A percentile compares a stretch with the other conserved stretches of the same genome.
These are phyloP conservation scores for Lactarius sp. DNA, from an alignment of 768 basidiomycete genomes.

Conservation along the genomic window DNA sequence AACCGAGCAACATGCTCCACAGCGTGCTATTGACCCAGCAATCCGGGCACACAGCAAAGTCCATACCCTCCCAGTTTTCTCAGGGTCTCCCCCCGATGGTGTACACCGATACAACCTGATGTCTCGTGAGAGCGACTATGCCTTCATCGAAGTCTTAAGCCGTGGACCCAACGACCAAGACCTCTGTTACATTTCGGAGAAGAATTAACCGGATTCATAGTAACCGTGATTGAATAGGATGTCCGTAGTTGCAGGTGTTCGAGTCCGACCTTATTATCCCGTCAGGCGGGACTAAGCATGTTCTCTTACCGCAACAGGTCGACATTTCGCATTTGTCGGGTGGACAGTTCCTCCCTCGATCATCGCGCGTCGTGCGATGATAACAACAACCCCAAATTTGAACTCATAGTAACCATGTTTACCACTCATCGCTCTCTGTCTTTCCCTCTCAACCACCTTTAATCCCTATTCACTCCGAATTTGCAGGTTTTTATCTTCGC, in stretches of 20 bases:
- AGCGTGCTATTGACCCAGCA: neutral
- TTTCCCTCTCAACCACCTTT: neutral
- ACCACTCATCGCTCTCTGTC: no score
- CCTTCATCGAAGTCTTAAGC: neutral
- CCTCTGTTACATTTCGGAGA: conserved; percentile 16
- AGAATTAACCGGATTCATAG: conserved; percentile 9
- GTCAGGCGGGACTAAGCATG: neutral
- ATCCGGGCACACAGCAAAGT: neutral
- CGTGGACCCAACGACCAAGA: neutral
- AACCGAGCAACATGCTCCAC: no score
- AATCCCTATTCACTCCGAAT: no score
- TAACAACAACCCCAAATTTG: no score
- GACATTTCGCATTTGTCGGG: neutral
- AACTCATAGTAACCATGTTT: conserved; percentile 8
- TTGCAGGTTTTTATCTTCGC: no score
- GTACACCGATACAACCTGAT: neutral
- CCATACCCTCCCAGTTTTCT: neutral
- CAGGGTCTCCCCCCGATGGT: neutral
- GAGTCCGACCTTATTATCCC: neutral
- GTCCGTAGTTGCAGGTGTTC: conserved; percentile 6
- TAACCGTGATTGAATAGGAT: neutral
- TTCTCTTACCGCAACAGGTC: conserved; percentile 1
- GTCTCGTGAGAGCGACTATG: conserved; percentile 9
- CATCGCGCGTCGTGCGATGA: neutral
- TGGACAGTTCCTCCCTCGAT: neutral